Evolutionary conservation across 257 asterid genomes (phyloP).

Genomic region (Prunella vulgaris): DNA sequence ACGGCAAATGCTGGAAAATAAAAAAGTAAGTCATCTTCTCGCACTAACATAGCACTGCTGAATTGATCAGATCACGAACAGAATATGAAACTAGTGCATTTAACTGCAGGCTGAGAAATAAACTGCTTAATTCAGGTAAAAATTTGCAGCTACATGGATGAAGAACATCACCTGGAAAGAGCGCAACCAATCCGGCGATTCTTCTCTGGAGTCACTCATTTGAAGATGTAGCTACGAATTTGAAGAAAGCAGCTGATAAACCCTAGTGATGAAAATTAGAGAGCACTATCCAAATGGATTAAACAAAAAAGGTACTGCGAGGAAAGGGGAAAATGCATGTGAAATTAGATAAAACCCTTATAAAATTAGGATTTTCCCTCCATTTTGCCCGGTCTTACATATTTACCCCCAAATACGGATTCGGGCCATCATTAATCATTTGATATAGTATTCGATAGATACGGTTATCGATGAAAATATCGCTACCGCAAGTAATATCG

Average conservation of each 20-base stretch:
- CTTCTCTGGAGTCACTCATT: constrained; percentile 64
- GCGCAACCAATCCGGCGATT: constrained; percentile 90
- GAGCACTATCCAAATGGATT: constrained; percentile 15
- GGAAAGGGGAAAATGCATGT: not conserved
- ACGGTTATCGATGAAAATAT: too few relatives aligned
- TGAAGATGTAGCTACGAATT: constrained; percentile 14
- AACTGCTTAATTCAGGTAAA: constrained; percentile 12
- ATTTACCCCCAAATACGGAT: too few relatives aligned
- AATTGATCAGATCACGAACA: not conserved
- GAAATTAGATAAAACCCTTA: not conserved
- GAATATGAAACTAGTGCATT: not conserved
- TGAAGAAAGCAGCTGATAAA: constrained; percentile 12
- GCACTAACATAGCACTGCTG: not conserved
- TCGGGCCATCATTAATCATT: too few relatives aligned
- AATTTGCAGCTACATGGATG: not conserved
- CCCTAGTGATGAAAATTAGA: constrained; percentile 25
- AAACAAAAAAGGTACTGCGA: not conserved
- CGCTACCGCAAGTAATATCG: too few relatives aligned
- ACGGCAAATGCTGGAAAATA: not conserved
- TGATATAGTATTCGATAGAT: too few relatives aligned
- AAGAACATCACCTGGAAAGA: constrained; percentile 53
- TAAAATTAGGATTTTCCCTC: constrained; percentile 20
- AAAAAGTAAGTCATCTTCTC: not conserved
- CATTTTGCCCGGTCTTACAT: not conserved
- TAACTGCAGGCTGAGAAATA: constrained; percentile 4